A percentile compares a stretch with the other conserved stretches of the same genome.
Conservation (phyloP, 1,284 basidiomycete species). For the Moniliophthora roreri region DNA sequence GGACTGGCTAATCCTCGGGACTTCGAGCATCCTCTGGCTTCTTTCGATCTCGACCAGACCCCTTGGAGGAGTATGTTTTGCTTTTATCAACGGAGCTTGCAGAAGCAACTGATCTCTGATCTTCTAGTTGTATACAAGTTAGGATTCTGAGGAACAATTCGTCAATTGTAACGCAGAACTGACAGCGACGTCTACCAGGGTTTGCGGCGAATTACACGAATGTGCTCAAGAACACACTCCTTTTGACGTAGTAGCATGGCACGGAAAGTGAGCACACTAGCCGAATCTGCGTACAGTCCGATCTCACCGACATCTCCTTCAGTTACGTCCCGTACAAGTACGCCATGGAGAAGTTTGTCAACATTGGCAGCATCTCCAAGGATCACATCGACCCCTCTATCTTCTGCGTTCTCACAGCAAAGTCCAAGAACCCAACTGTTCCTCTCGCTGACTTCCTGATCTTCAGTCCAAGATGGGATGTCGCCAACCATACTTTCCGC, state of each 20-base stretch:
- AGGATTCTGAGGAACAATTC: constrained; percentile 8
- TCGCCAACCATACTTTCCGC: constrained; percentile 48
- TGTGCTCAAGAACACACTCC: constrained; percentile 67
- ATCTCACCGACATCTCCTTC: neutral
- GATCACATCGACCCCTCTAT: constrained; percentile 67
- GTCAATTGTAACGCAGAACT: neutral
- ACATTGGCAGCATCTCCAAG: constrained; percentile 64
- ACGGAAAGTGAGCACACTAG: constrained; percentile 52
- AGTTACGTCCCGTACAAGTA: constrained; percentile 78
- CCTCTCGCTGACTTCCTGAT: constrained; percentile 64
- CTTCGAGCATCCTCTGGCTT: constrained; percentile 63
- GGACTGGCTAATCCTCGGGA: constrained; percentile 65
- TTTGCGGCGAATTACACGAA: constrained; percentile 55
- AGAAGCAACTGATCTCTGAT: neutral
- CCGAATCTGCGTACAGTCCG: neutral
- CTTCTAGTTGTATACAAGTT: constrained; percentile 49
- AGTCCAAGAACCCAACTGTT: constrained; percentile 55
- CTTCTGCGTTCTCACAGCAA: constrained; percentile 64
- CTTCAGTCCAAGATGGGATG: constrained; percentile 65
- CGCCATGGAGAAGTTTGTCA: constrained; percentile 63
- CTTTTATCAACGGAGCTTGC: neutral
- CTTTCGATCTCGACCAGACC: constrained; percentile 61
- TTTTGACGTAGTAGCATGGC: constrained; percentile 75
- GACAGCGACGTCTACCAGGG: constrained; percentile 30
- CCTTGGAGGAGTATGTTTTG: constrained; percentile 52